phyloP scores from a whole-genome alignment of 805 yeast species.

The Candida sanyiensis region DNA sequence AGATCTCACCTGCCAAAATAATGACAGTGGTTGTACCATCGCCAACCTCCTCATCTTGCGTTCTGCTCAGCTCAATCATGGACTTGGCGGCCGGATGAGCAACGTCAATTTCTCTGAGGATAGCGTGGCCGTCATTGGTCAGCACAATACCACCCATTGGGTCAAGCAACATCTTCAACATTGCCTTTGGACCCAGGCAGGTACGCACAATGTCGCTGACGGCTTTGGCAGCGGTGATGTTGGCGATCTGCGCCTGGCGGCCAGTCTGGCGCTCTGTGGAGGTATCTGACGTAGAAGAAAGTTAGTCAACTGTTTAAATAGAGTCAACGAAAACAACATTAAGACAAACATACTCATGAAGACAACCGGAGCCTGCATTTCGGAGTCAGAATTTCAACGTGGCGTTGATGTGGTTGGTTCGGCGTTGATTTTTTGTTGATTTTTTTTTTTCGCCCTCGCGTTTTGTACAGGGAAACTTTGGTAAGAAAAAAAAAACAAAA shows the following conservation, averaged over 20 bases:
- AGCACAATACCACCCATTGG: slow-evolving; percentile 93
- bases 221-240: slow-evolving; percentile 98
- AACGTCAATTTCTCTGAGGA: slow-evolving; percentile 91
- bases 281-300: slow-evolving; percentile 56
- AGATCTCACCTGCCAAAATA: slow-evolving; percentile 92
- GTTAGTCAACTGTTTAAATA: no score
- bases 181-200: slow-evolving; percentile 97
- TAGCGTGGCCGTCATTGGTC: slow-evolving; percentile 98
- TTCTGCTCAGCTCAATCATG: slow-evolving; percentile 93
- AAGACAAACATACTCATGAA: slow-evolving; percentile 59
- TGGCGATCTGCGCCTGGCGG: slow-evolving; percentile 93
- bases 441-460: not conserved
- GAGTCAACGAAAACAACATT: no score
- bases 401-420: not conserved
- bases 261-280: slow-evolving; percentile 92
- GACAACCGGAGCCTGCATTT: slow-evolving; percentile 81
- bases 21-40: slow-evolving; percentile 98
- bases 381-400: not conserved
- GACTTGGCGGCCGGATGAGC: slow-evolving; percentile 99
- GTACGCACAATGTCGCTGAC: slow-evolving; percentile 97
- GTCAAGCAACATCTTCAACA: slow-evolving; percentile 95
- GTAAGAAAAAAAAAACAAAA: not conserved
- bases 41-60: slow-evolving; percentile 98
- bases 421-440: slow-evolving; percentile 5
- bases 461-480: not conserved